phyloP scores from a whole-genome alignment of 768 basidiomycete species.

The Leucosporidium scottii region DNA sequence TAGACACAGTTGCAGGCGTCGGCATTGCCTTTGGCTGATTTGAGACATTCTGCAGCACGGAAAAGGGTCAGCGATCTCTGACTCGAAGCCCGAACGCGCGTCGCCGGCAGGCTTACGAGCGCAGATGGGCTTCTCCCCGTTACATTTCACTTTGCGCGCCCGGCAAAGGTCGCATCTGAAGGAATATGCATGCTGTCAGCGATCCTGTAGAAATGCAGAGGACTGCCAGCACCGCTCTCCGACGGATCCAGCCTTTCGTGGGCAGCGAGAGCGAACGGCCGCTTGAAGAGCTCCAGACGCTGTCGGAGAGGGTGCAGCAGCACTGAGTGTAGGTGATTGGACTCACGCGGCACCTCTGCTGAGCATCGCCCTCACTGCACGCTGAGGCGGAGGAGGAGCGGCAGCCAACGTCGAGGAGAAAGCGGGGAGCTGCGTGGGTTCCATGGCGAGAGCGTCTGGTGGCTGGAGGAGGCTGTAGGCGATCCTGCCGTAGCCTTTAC shows the following conservation, averaged over 20 bases:
- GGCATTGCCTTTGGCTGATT: slow-evolving; percentile 18
- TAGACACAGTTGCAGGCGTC: slow-evolving; percentile 17
- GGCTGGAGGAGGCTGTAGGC: too few species aligned
- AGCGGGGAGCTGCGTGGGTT: too few species aligned
- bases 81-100: not conserved
- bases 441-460: too few species aligned
- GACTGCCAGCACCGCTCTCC: not conserved
- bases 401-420: too few species aligned
- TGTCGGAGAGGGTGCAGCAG: not conserved
- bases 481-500: too few species aligned
- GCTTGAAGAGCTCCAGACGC: not conserved
- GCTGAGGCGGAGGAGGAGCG: too few species aligned
- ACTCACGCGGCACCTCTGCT: slow-evolving; percentile 26
- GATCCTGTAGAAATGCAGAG: not conserved
- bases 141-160: slow-evolving; percentile 31
- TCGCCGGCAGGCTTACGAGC: not conserved
- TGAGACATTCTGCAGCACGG: slow-evolving; percentile 19
- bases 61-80: not conserved
- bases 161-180: slow-evolving; percentile 29
- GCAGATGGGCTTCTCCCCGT: slow-evolving; percentile 16
- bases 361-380: slow-evolving; percentile 16
- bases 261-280: not conserved
- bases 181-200: too few species aligned
- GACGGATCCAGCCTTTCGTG: not conserved
- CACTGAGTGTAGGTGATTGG: not conserved